Evolutionary conservation across 805 yeast genomes (phyloP), one percentile per base, ranked within the genome.

Genomic region (Candida namnaoensis): DNA sequence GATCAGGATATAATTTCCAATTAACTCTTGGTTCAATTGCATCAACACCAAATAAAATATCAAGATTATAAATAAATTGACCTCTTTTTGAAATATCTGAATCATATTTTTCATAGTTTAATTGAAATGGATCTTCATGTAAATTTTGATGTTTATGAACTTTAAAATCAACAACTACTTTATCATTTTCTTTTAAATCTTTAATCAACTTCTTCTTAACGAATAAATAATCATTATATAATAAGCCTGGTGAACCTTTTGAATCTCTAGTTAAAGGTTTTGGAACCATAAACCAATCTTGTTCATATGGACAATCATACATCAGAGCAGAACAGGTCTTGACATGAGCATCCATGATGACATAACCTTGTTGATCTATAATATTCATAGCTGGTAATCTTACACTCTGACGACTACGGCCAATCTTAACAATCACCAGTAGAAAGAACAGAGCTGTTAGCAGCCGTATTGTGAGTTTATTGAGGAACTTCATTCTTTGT

Each of bases 1-100:
- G 45, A 1, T 23, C 35, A 9, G 43, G 38, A 15, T 43, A 2
- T 51, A 55, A 44, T 47, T 56, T 47, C 95, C 96, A 88, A 38
- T 74, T 74, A 0, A 78, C 76, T 42, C 95, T 66, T 4, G 95
- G 95, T 40, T 87, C 95, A 4, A 74, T 77, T 1, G 85, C 81
- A 47, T 80, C 86, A 3, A 58, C 54, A 1, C 95, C 95, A 63
- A 78, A 88, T 32, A 90, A 61, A 11, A 88, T 51, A 12, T 82
- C 85, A 7, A 85, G 52, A n/a, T 72, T 85, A 7, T 78, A 72
- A 7, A 82, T 57, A 1, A 78, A 65, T 24, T 26, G 43, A 12
- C 9, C 26, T 41, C 12, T 32, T 5, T 38, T 38, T 7, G n/a
- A 10, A n/a, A 42, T 37, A 4, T 40, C 35, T 5, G 43, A 44